Evolutionary conservation across 192 early-diverging fungal species (phyloP).

Genomic region (Coemansia sp.): DNA sequence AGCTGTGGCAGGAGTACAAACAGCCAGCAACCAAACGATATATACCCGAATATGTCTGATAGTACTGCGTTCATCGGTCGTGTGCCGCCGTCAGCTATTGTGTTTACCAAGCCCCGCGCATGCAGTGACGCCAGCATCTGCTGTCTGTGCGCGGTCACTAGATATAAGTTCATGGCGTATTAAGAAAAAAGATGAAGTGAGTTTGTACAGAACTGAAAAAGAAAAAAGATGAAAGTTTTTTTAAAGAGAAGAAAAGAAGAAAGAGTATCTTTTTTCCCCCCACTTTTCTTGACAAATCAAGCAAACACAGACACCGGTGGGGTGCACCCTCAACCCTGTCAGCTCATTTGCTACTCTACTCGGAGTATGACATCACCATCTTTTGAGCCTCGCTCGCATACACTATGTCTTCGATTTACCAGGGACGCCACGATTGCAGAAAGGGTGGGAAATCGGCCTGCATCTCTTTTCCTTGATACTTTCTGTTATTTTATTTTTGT

Average conservation of each 20-base stretch:
- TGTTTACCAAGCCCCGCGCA: background rate
- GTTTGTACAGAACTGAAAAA: background rate
- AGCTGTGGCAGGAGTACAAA: constrained; percentile 47
- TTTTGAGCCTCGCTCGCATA: too few species aligned
- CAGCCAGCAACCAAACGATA: constrained; percentile 48
- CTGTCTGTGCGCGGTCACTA: constrained; percentile 26
- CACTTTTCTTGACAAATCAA: background rate
- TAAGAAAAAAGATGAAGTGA: constrained; percentile 4
- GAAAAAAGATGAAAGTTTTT: constrained; percentile 13
- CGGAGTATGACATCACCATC: too few species aligned
- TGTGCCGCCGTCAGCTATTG: background rate
- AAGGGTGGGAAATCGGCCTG: background rate
- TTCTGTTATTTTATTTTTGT: background rate
- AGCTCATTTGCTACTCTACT: background rate
- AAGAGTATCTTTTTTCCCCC: constrained; percentile 2
- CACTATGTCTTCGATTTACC: background rate
- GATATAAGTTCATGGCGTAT: constrained; percentile 26
- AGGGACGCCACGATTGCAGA: background rate
- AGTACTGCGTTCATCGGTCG: constrained; percentile 27
- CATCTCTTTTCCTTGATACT: background rate
- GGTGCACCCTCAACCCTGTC: background rate
- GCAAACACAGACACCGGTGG: background rate
- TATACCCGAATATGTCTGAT: constrained; percentile 44
- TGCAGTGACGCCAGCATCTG: constrained; percentile 32
- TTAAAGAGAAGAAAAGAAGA: background rate